Base-by-base conservation (phyloP, 129 eudicot genomes). In the Erigeron canadensis region DNA sequence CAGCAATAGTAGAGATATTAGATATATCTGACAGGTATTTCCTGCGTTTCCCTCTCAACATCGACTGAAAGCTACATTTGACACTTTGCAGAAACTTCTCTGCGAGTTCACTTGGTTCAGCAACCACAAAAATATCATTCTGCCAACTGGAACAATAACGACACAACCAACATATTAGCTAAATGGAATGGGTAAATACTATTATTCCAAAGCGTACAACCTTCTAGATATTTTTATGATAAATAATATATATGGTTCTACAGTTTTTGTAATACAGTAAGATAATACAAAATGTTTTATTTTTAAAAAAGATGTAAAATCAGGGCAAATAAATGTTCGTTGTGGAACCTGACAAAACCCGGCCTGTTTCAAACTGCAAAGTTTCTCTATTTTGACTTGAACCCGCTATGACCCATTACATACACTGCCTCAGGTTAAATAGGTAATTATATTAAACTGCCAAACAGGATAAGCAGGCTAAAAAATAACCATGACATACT, bases 51-150 rank as follows among this genome's bases (percentile, higher is more conserved):
- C 96, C 95, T 72, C 72, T 83, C 85, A 86, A 63, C 81, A 81
- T 77, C 28, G 95, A 79, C 71, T 83, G 70, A 75, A 92, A 78
- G 85, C 86, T 92, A 70, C 63, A 83, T 70, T 90, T 90, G 65
- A 92, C 95, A 70, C 84, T 80, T 79, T 87, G 91, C 71, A 92
- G 82, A 80, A 92, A 92, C 81, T 89, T 89, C 4, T 92, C 96
- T 10, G 98, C 98, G 65, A 86, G 87, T 77, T 92, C 98, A 71
- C 98, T 85, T 65, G 98, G 98, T 78, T 92, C 98, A 61, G 98
- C 98, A 47, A 92, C 91, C 85, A 92, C 98, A 79, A 89, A 92
- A 48, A 92, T 90, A 76, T 92, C 98, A 80, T 87, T 92, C 81
- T 92, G 85, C 98, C 98, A 92, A 75, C 98, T 92, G 82, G 40